phyloP scores from a whole-genome alignment of 1,284 basidiomycete species.

The Inonotus obliquus region DNA sequence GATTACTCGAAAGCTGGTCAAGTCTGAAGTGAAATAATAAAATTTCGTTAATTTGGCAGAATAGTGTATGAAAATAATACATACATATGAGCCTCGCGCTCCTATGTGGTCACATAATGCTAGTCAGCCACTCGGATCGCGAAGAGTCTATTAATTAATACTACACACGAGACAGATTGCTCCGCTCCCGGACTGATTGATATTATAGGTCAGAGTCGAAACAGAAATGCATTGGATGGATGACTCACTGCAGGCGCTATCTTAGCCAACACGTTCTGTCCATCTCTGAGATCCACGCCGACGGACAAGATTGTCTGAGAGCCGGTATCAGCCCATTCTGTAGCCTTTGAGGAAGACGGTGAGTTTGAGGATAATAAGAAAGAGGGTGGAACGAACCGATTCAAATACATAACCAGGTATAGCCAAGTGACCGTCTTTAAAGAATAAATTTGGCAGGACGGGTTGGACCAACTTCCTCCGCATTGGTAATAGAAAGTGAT shows the following conservation, averaged over 20 bases:
- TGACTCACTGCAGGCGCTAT: slow-evolving; percentile 49
- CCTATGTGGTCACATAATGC: slow-evolving; percentile 21
- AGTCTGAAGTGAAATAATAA: slow-evolving; percentile 38
- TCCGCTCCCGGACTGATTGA: slow-evolving; percentile 45
- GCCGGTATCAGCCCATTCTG: slow-evolving; percentile 65
- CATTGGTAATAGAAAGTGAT: not conserved
- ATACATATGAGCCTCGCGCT: slow-evolving; percentile 67
- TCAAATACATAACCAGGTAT: slow-evolving; percentile 67
- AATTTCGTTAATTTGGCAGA: not conserved
- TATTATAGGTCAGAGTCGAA: not conserved
- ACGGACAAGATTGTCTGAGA: slow-evolving; percentile 63
- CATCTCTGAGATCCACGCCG: slow-evolving; percentile 64
- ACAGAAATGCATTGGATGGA: not conserved
- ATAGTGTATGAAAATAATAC: slow-evolving; percentile 23
- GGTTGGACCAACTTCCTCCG: slow-evolving; percentile 34
- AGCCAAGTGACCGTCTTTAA: slow-evolving; percentile 50
- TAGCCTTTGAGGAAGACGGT: slow-evolving; percentile 36
- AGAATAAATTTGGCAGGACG: slow-evolving; percentile 35
- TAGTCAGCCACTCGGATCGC: not conserved
- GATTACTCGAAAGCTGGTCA: slow-evolving; percentile 42
- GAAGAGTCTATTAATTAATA: not conserved
- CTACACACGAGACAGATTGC: slow-evolving; percentile 48
- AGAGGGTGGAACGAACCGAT: slow-evolving; percentile 38
- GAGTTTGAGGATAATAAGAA: not conserved
- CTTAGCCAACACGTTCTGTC: slow-evolving; percentile 63